Evolutionary conservation across 495 filamentous ascomycete species (phyloP), one percentile per base, ranked within the genome.

Genomic region (Aspergillus coremiiformis): DNA sequence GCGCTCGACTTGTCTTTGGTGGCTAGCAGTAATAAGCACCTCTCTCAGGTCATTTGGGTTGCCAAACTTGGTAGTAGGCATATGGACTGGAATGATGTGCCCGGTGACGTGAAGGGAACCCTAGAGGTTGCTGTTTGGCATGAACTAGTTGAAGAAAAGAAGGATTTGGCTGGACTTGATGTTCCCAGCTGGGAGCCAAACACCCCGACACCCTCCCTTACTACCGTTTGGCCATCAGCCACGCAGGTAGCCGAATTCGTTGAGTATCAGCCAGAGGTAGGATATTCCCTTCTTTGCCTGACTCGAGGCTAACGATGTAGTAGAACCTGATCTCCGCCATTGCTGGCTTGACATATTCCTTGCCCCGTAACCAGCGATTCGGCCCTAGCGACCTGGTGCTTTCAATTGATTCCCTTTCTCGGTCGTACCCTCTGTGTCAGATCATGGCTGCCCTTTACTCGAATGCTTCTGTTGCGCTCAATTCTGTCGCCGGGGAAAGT

Each of bases 11-110:
- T 97, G 22, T 81, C 87, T 49, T 69, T 80, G 26, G 77, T 94
- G 15, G 76, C 81, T 12, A 80, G 83, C 57, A 76, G 71, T 50
- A 87, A 86, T 62, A 71, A 80, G 10, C 77, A 80, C 43, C 73
- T 97, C 8, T 83, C 85, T 49, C 82, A 90, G 49, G 79, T 96
- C 12, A 77, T 96, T 51, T 97, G 90, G 89, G 91, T 96, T 3
- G 94, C 93, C 6, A 93, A 96, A 58, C 76, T 86, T 60, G 89
- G 88, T 27, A 96, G 87, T 69, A 80, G 82, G 54, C 93, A 99
- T 62, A 88, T 97, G 78, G 92, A 95, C 69, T 87, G 82, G 83
- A 82, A 90, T 62, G 87, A 89, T 58, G 82, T 90, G 2, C 89
- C 89, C 10, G 80, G 83, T 55, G 83, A 84, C 14, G 82, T 84